Evolutionary conservation across 805 yeast genomes (phyloP), one percentile per base, ranked within the genome.

Genomic region (Candida rishiriensis): DNA sequence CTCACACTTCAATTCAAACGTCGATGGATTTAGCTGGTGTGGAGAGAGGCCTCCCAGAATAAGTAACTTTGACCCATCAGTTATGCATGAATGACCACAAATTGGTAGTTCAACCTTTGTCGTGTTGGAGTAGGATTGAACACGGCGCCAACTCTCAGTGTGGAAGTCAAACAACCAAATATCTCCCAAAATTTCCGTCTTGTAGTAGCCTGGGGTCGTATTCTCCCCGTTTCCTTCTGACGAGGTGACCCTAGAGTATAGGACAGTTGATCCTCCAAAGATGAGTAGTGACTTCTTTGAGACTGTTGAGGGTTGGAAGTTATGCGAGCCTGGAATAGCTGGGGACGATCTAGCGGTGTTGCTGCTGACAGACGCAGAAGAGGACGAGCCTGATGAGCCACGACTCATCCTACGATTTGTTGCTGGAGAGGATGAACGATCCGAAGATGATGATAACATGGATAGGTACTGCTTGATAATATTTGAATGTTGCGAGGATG

Each of bases 111-210:
- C 46, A 2, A 39, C 43, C 26, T 34, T 40, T 3, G 41, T 42
- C 14, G 30, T 35, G 10, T 39, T 33, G 17, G 42, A 36, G 41
- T 34, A 57, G 0, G 66, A 52, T 1, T 49, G 44, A 1, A 61
- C 30, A 14, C 49, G 40, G 13, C 39, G 34, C 82, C 82, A 77
- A 2, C 55, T 54, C 44, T 72, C 77, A 1, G 63, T 50, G 28
- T 65, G 67, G 21, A 76, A 51, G 48, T 73, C 72, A 48, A 73
- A 76, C 62, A 69, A 65, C 81, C 81, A 77, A 52, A 69, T 52
- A 56, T 76, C 81, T 26, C 77, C 75, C 21, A 63, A 54, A 10
- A 75, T 67, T 14, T 64, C 56, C 10, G 42, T 43, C 32, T 43
- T 52, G 34, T 48, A 47, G 37, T 48, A 62, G 7, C 45, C 52